Base-by-base conservation (phyloP, 768 basidiomycete species). In the Chalciporus sphaerocephalus region DNA sequence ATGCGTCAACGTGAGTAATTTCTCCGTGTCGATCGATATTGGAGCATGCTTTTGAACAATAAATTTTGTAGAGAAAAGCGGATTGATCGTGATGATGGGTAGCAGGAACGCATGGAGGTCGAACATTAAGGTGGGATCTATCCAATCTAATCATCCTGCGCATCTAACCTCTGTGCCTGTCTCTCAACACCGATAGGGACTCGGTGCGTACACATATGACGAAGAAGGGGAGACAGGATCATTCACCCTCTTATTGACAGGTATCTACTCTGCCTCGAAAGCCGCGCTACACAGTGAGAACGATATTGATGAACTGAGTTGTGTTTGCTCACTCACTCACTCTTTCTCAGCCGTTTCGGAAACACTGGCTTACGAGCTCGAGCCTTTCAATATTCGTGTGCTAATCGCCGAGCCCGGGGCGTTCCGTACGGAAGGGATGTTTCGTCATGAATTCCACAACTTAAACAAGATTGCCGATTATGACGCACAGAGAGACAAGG, bases 401-500 rank as follows among this genome's bases (percentile, higher is more conserved):
- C 66, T 81, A 20, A 67, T 81, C 36, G 77, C 83, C 40, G 69
- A 73, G 35, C 82, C 81, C 2, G 81, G 81, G 10, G 63, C 76
- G 15, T 83, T 83, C 68, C 73, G 77, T 28, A 84, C 83, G 0
- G 74, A 79, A 57, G 74, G 74, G 23, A 80, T 82, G 30, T 76
- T 74, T 56, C 53, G 67, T 11, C 53, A 71, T 38, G 51, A 50
- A 2, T 75, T 71, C 48, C 57, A 67, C 44, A 55, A 57, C 6
- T 56, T 51, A 8, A 75, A 75, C 43, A 64, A 54, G 16, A 75
- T 82, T n/a, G 46, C 71, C 2, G 78, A 69, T 24, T 80, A 83
- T 52, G 74, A 81, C 55, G 58, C 58, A 7, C 18, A 73, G 39
- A 74, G 79, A 32, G 56, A 58, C 22, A 48, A 51, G 12, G 64